These are phyloP conservation scores for Colletotrichum endophyticum DNA, from an alignment of 2,329 filamentous ascomycete genomes.

Conservation along the genomic window DNA sequence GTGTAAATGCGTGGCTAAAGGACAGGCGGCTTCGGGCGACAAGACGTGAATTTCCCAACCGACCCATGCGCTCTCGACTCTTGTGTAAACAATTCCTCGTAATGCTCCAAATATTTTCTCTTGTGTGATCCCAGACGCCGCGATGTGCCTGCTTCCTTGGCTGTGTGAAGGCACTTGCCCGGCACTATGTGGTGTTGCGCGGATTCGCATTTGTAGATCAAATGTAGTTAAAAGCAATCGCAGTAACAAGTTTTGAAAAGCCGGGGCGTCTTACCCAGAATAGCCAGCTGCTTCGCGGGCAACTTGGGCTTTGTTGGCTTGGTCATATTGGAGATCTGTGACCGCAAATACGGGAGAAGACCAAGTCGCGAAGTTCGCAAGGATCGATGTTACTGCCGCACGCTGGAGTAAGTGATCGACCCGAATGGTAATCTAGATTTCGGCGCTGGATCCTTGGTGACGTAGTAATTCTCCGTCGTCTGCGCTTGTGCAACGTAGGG, in stretches of 20 bases:
- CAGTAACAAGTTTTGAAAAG: constrained; percentile 13
- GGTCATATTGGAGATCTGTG: constrained; percentile 21
- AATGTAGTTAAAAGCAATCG: background rate
- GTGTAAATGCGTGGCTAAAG: constrained; percentile 5
- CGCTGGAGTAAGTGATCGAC: background rate
- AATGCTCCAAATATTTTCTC: background rate
- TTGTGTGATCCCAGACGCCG: background rate
- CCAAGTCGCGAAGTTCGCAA: background rate
- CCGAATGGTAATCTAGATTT: background rate
- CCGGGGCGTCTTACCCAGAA: constrained; percentile 66
- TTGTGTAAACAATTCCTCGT: background rate
- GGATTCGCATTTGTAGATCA: background rate
- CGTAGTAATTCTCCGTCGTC: background rate
- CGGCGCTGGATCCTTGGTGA: background rate
- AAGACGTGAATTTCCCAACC: background rate
- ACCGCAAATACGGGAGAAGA: background rate
- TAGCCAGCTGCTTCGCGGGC: constrained; percentile 77
- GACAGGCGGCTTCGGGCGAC: background rate
- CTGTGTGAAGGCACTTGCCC: constrained; percentile 13
- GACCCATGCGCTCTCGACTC: background rate
- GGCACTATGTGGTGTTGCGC: background rate
- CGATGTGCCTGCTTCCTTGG: background rate
- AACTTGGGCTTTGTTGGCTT: constrained; percentile 59
- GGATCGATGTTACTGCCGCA: background rate
- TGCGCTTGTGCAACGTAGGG: background rate